Evolutionary conservation across 179 eudicot genomes (phyloP).

Genomic region (Beta corolliflora): DNA sequence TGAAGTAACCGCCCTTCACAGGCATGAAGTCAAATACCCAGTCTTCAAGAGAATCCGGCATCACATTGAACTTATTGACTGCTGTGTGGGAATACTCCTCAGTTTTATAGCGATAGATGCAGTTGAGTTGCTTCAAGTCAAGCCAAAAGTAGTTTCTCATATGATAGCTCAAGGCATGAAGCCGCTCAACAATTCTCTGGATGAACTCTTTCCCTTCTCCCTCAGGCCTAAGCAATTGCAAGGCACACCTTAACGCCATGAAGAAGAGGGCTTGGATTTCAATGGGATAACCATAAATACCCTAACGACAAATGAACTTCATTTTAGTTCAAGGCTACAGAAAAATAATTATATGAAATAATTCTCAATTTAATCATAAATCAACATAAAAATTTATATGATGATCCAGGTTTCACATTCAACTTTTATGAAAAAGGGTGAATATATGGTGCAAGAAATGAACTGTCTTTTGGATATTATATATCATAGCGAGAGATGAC

Average conservation of each 20-base stretch:
- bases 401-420: neutral
- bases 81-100: constrained; percentile 94
- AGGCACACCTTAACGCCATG: constrained; percentile 83
- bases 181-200: constrained; percentile 56
- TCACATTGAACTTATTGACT: constrained; percentile 92
- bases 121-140: constrained; percentile 74
- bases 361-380: neutral
- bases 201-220: constrained; percentile 59
- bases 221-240: constrained; percentile 66
- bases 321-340: neutral
- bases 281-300: constrained; percentile 84
- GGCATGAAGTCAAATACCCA: constrained; percentile 96
- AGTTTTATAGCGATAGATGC: constrained; percentile 74
- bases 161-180: constrained; percentile 85
- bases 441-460: neutral
- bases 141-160: constrained; percentile 92
- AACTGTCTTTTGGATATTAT: neutral
- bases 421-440: neutral
- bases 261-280: constrained; percentile 91
- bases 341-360: neutral
- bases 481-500: neutral
- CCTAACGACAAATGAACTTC: constrained; percentile 36
- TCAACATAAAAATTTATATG: neutral
- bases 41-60: constrained; percentile 87
- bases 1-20: constrained; percentile 71